Evolutionary conservation across 2,329 filamentous ascomycete genomes (phyloP).

Genomic region (Neobulgaria alba): DNA sequence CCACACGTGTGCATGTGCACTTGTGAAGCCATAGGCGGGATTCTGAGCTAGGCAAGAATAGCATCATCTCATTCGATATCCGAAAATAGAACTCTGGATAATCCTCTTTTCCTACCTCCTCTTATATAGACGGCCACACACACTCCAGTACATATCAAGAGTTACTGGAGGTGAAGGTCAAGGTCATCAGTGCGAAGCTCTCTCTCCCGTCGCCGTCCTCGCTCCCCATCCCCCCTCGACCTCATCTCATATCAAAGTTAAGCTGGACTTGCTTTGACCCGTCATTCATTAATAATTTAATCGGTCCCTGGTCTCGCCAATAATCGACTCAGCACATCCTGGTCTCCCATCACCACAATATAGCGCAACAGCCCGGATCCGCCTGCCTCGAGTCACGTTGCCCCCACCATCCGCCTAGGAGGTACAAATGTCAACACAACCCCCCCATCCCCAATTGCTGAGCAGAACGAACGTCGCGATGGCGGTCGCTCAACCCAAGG

Average conservation of each 20-base stretch:
- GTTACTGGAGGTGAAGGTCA: constrained; percentile 22
- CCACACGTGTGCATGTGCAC: constrained; percentile 26
- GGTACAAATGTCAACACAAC: constrained; percentile 53
- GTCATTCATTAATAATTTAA: constrained; percentile 35
- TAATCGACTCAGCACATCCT: constrained; percentile 21
- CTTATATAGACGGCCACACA: constrained; percentile 25
- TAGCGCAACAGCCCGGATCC: constrained; percentile 15
- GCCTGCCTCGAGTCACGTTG: constrained; percentile 23
- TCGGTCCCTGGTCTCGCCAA: constrained; percentile 30
- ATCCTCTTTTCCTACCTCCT: constrained; percentile 15
- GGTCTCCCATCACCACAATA: constrained; percentile 21
- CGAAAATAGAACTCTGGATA: constrained; percentile 37
- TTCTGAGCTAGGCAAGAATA: constrained; percentile 34
- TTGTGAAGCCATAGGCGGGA: constrained; percentile 22
- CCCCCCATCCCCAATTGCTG: constrained; percentile 47
- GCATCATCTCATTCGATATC: constrained; percentile 23
- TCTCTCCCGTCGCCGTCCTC: constrained; percentile 15
- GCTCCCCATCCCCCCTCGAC: constrained; percentile 8
- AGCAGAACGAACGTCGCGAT: constrained; percentile 35
- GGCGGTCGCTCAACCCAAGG: constrained; percentile 53
- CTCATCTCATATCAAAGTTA: constrained; percentile 24
- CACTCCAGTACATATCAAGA: constrained; percentile 12
- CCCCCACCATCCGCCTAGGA: constrained; percentile 25
- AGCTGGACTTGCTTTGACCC: constrained; percentile 31
- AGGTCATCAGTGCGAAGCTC: constrained; percentile 21